A percentile compares a stretch with the other conserved stretches of the same genome.
phyloP scores from a whole-genome alignment of 1,284 basidiomycete genomes.

The Ustilago trichophora region DNA sequence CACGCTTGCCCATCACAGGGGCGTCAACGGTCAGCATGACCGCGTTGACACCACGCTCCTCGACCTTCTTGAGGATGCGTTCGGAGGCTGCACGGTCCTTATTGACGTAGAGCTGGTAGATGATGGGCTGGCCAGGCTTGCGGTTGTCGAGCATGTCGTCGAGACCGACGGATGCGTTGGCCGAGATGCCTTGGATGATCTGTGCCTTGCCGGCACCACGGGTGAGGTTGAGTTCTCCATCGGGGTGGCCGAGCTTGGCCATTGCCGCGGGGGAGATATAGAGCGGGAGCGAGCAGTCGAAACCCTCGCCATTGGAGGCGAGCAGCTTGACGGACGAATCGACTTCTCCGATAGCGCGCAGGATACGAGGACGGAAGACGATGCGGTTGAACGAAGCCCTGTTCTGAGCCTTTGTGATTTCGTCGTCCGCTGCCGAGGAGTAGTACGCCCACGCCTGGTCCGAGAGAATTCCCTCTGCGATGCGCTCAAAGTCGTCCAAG shows the following conservation, averaged over 20 bases:
- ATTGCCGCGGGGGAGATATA: conserved; percentile 87
- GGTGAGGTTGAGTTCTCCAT: conserved; percentile 89
- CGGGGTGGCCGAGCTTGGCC: conserved; percentile 89
- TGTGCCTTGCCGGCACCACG: conserved; percentile 76
- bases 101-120: conserved; percentile 80
- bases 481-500: conserved; percentile 84
- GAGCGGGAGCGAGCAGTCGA: conserved; percentile 39
- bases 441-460: conserved; percentile 66
- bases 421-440: conserved; percentile 71
- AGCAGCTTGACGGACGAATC: conserved; percentile 71
- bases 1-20: conserved; percentile 83
- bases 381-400: conserved; percentile 86
- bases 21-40: conserved; percentile 93
- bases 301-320: conserved; percentile 20
- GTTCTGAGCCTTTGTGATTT: conserved; percentile 71
- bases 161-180: conserved; percentile 82
- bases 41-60: conserved; percentile 76
- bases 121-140: conserved; percentile 70
- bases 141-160: conserved; percentile 75
- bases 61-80: conserved; percentile 77
- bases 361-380: conserved; percentile 91
- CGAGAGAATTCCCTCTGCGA: conserved; percentile 54
- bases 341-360: conserved; percentile 85
- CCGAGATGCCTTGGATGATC: conserved; percentile 87
- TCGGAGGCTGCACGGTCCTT: conserved; percentile 76